Evolutionary conservation across 495 filamentous ascomycete species (phyloP), one percentile per base, ranked within the genome.

Genomic region (Tuber indicum): DNA sequence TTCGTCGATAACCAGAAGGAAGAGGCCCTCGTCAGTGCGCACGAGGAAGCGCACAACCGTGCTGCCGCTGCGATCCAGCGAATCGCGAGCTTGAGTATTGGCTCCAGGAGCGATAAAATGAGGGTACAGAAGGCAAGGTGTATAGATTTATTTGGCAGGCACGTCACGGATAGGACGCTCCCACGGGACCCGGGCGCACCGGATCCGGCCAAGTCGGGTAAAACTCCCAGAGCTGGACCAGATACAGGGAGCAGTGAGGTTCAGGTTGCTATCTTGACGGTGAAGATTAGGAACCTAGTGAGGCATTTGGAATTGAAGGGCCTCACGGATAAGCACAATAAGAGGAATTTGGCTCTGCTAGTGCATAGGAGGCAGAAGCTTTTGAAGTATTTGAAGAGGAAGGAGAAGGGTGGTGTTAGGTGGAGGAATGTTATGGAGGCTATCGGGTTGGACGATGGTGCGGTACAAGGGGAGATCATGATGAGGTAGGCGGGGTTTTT

Each of bases 221-320:
- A 88, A 83, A 91, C 89, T 0, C 89, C 90, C 26, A 91, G 96
- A 9, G 91, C 91, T 19, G 96, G 96, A 0, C 91, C 90, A 0
- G 96, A 99, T 84, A 98, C 94, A 16, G 96, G 96, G 4, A 95
- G 92, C 74, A 91, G 92, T 32, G 96, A 99, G 85, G 96, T 99
- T 70, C 96, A 99, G 87, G 93, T 94, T 78, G 94, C 94, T n/a
- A 96, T 99, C 79, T 85, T 99, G 84, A 99, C 96, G 14, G 89
- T 93, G 71, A 98, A 98, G 87, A 99, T 99, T 81, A 85, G 92
- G 74, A 91, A 92, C 69, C 84, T 98, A 72, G 87, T 86, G 72
- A 87, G 90, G 81, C 77, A 77, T 72, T 43, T 82, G 32, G 42
- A 76, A 52, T 41, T 8, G 14, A 39, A 72, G 32, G 77, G 76